Evolutionary conservation across 129 eudicot species (phyloP).

Genomic region (Centrapalus pauciflorus): DNA sequence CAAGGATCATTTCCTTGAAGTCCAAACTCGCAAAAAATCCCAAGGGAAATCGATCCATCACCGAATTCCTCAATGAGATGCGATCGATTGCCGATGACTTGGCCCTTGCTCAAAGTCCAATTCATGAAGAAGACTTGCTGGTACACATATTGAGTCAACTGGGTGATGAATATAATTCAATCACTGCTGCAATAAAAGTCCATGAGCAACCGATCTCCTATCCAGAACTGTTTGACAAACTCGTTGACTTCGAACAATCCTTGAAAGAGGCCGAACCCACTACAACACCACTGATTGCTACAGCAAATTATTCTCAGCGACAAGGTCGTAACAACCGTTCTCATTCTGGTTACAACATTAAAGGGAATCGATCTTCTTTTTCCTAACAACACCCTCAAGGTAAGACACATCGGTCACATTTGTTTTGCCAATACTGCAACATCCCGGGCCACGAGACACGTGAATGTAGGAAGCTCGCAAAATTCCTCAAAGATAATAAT

Average conservation of each 20-base stretch:
- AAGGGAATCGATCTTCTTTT: not conserved
- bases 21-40: constrained; percentile 3
- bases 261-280: not conserved
- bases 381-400: not conserved
- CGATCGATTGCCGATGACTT: not conserved
- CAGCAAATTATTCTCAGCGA: not conserved
- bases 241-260: not conserved
- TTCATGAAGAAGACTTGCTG: not conserved
- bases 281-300: not conserved
- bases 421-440: not conserved
- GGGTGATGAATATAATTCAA: too few relatives aligned
- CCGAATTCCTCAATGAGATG: too few relatives aligned
- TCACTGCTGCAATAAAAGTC: not conserved
- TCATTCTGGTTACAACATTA: not conserved
- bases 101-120: not conserved
- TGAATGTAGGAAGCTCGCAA: not conserved
- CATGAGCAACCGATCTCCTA: constrained; percentile 1
- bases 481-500: not conserved
- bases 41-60: not conserved
- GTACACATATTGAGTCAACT: not conserved
- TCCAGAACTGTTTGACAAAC: not conserved
- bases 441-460: not conserved
- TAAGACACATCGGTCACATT: not conserved
- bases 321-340: not conserved
- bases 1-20: not conserved